Percentiles rank a stretch among this genome's conserved stretches.
These are phyloP conservation scores for Pseudodiploospora longispora DNA, from an alignment of 2,329 filamentous ascomycete species.

Conservation along the genomic window DNA sequence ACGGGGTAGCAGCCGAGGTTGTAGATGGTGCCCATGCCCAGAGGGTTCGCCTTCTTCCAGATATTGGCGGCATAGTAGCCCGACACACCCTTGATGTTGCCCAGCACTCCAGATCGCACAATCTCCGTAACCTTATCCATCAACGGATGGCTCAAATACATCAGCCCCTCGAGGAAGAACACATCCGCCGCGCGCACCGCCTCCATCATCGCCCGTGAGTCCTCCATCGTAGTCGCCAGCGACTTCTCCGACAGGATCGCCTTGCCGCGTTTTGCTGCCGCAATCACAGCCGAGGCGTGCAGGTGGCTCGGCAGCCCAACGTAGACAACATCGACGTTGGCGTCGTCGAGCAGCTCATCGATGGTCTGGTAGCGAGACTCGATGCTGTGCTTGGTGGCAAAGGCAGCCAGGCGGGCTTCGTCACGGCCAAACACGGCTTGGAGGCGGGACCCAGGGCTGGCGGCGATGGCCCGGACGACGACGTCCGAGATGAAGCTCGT, in stretches of 20 bases:
- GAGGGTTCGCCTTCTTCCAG: slow-evolving; percentile 18
- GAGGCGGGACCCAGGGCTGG: slow-evolving; percentile 14
- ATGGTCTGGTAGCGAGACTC: slow-evolving; percentile 12
- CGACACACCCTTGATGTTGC: slow-evolving; percentile 14
- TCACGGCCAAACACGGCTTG: slow-evolving; percentile 20
- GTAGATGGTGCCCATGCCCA: slow-evolving; percentile 21
- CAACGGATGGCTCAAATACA: slow-evolving; percentile 19
- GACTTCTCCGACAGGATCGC: slow-evolving; percentile 20
- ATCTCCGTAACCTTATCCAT: slow-evolving; percentile 16
- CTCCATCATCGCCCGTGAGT: slow-evolving; percentile 15
- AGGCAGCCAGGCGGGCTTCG: slow-evolving; percentile 14
- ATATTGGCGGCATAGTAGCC: slow-evolving; percentile 20
- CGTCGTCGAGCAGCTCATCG: slow-evolving; percentile 15
- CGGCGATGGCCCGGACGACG: slow-evolving; percentile 15
- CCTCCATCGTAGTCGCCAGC: slow-evolving; percentile 18
- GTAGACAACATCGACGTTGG: slow-evolving; percentile 18
- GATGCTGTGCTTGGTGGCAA: slow-evolving; percentile 18
- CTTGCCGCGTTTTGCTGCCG: slow-evolving; percentile 15
- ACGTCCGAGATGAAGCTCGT: slow-evolving; percentile 22
- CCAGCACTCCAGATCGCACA: slow-evolving; percentile 14
- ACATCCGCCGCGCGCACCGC: slow-evolving; percentile 13
- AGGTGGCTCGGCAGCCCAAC: slow-evolving; percentile 19
- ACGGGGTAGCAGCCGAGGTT: slow-evolving; percentile 21
- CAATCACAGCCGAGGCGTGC: slow-evolving; percentile 17
- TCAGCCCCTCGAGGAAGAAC: slow-evolving; percentile 20